These are phyloP conservation scores for Scenedesmus sp. DNA, from an alignment of 163 green algal species.

Conservation along the genomic window DNA sequence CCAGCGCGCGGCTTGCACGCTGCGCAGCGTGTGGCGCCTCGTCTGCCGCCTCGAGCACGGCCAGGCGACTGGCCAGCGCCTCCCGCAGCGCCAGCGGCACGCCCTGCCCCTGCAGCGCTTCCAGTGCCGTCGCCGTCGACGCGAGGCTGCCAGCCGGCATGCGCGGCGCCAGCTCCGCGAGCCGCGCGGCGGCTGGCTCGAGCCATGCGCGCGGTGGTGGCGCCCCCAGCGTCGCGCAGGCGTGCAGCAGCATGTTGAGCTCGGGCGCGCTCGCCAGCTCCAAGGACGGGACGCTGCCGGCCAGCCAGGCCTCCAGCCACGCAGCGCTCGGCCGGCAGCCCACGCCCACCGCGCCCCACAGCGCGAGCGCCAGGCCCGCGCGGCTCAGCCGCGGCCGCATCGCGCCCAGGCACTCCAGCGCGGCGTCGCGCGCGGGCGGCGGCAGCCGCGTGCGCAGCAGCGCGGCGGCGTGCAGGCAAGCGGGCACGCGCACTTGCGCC, in stretches of 20 bases:
- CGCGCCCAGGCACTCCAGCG: background rate
- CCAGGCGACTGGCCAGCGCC: no score
- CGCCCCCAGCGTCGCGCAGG: background rate
- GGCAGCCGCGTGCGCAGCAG: background rate
- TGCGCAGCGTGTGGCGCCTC: no score
- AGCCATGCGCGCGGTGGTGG: no score
- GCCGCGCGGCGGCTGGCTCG: no score
- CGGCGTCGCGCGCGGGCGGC: background rate
- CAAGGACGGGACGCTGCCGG: background rate
- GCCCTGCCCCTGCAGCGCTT: no score
- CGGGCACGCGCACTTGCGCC: constrained; percentile 14
- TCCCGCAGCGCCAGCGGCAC: no score
- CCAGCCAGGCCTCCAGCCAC: constrained; percentile 3
- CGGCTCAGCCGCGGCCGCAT: background rate
- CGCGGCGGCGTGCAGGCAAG: background rate
- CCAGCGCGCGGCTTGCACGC: no score
- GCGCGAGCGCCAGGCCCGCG: background rate
- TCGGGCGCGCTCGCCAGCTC: background rate
- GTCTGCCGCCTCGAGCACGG: no score
- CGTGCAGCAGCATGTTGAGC: background rate
- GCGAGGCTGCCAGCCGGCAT: no score
- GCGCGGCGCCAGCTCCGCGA: no score
- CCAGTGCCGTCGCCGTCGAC: no score
- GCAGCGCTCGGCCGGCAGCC: background rate
- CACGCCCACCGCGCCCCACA: background rate